phyloP scores from a whole-genome alignment of 1,284 basidiomycete genomes.

The Puccinia brachypodii region DNA sequence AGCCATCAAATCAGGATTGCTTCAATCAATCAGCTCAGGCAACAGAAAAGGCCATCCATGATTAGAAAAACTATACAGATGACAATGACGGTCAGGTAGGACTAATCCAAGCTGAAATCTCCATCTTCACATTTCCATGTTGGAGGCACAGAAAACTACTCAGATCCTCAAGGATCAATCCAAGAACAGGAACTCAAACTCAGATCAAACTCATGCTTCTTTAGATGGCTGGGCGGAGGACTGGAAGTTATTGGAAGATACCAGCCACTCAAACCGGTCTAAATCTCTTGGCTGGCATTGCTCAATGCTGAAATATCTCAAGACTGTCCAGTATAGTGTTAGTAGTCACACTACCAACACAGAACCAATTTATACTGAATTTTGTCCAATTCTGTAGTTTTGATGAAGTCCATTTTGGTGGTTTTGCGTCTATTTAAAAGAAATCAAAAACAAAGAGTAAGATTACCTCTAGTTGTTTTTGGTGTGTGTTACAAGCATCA shows the following conservation, averaged over 20 bases:
- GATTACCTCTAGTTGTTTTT: slow-evolving; percentile 62
- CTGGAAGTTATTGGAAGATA: slow-evolving; percentile 3
- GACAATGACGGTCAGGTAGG: too few species aligned
- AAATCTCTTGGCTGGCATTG: slow-evolving; percentile 9
- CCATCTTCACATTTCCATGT: too few species aligned
- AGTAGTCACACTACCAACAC: not conserved
- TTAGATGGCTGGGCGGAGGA: slow-evolving; percentile 14
- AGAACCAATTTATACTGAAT: not conserved
- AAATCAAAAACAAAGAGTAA: too few species aligned
- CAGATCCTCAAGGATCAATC: too few species aligned
- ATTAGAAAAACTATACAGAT: too few species aligned
- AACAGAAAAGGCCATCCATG: too few species aligned
- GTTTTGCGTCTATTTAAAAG: slow-evolving; percentile 86
- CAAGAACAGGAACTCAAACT: not conserved
- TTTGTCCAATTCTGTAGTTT: slow-evolving; percentile 64
- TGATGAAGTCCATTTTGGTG: slow-evolving; percentile 95
- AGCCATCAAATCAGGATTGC: too few species aligned
- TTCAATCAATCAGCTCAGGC: too few species aligned
- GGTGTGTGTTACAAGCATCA: slow-evolving; percentile 66
- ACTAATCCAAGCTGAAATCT: too few species aligned
- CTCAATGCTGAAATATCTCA: slow-evolving; percentile 25
- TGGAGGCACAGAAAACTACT: too few species aligned
- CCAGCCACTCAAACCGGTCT: not conserved
- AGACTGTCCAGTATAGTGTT: slow-evolving; percentile 41
- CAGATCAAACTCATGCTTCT: not conserved